Evolutionary conservation across 2,329 filamentous ascomycete species (phyloP).

Genomic region (Trichoderma asperellum): DNA sequence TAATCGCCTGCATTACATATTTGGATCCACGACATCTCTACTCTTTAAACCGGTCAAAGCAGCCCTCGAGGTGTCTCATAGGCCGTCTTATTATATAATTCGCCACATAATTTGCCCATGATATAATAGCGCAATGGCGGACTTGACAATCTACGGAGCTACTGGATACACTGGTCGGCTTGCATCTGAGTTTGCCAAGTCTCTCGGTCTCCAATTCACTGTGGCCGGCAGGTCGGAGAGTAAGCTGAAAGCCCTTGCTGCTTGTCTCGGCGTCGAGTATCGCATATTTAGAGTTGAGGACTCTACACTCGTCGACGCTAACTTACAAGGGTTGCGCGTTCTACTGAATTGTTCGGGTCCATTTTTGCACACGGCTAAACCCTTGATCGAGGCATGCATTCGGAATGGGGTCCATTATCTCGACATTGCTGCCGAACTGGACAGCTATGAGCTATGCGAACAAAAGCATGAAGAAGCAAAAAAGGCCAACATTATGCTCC

Average conservation of each 20-base stretch:
- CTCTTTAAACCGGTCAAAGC: background rate
- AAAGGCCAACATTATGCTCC: background rate
- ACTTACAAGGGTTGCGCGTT: background rate
- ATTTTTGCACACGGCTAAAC: background rate
- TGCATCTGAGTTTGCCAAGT: background rate
- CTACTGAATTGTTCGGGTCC: background rate
- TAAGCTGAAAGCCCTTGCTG: background rate
- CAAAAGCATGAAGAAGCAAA: background rate
- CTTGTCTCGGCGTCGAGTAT: background rate
- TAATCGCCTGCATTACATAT: background rate
- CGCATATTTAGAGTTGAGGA: background rate
- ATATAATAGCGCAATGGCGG: background rate
- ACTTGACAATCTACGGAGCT: background rate
- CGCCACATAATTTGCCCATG: no score
- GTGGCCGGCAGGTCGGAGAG: background rate
- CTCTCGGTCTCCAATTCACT: background rate
- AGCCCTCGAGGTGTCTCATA: background rate
- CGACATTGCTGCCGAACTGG: background rate
- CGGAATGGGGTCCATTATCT: background rate
- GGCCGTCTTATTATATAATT: no score
- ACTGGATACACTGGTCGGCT: background rate
- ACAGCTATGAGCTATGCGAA: background rate
- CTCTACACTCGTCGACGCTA: background rate
- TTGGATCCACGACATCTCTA: background rate
- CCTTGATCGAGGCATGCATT: background rate